Base-by-base conservation (phyloP, 805 yeast species). In the Vanderwaltozyma verrucispora region DNA sequence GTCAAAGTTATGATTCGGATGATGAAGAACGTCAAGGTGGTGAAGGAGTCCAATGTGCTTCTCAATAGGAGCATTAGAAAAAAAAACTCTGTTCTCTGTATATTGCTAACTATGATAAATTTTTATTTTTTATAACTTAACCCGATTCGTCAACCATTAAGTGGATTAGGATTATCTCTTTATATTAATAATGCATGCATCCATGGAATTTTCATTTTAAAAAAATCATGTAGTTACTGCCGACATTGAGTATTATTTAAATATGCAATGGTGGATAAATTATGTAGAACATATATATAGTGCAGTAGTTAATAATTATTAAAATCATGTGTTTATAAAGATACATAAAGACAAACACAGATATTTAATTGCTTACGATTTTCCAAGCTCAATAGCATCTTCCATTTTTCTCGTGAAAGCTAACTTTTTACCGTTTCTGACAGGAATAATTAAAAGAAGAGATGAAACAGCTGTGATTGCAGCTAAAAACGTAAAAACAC, bases 401-500 rank as follows among this genome's bases (percentile, higher is more conserved):
- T 10, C 31, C 4, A 19, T 29, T 13, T 37, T 42, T 36, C 64
- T 54, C 30, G 42, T 43, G 23, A 40, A 40, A 3, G 51, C 41
- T 50, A 63, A 48, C 28, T 49, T 43, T 39, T 54, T 47, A 14
- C 67, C 68, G 20, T 52, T 50, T 25, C 48, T 51, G 35, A 62
- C 44, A 2, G 63, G 60, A 3, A 58, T 37, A 10, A 50, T 36
- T 8, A 64, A 42, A 11, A 48, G 19, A 0, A 36, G 19, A 3
- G 62, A 48, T 2, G 60, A 52, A 2, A 50, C 17, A 7, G 52
- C 18, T 5, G 71, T 64, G 1, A 79, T 36, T 0, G 67, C 77
- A 2, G 78, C 77, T 67, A 83, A 58, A n/a, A 86, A 64, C 0
- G 94, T 77, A 50, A 77, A 84, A 1, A 83, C 72, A 14, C 95